phyloP scores from a whole-genome alignment of 2,329 filamentous ascomycete species.

The Verticillium longisporum region DNA sequence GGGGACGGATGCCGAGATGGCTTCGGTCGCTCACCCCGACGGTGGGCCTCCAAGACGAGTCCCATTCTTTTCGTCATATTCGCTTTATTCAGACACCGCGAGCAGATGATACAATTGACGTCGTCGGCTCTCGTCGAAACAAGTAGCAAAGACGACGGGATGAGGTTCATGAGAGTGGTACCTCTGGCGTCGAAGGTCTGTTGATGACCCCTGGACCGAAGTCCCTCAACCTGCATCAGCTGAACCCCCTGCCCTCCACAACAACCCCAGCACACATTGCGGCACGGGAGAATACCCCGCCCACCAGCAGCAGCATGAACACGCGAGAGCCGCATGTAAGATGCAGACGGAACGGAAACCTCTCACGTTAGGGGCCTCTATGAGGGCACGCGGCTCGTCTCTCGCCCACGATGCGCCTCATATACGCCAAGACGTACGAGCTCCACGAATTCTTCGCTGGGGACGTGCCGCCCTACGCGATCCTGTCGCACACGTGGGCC shows the following conservation, averaged over 20 bases:
- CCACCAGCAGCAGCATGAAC: background rate
- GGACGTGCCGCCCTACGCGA: slow-evolving; percentile 11
- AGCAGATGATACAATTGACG: too few relatives aligned
- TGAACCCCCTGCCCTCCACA: too few relatives aligned
- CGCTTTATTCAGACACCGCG: background rate
- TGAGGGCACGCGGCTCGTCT: background rate
- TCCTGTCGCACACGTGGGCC: slow-evolving; percentile 13
- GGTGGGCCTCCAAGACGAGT: background rate
- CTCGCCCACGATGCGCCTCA: slow-evolving; percentile 17
- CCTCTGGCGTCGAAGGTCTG: too few relatives aligned
- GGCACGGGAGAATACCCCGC: background rate
- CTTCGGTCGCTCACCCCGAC: background rate
- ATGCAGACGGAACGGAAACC: too few relatives aligned
- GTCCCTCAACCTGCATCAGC: background rate
- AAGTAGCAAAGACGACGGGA: too few relatives aligned
- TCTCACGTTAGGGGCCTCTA: background rate
- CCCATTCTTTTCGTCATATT: background rate
- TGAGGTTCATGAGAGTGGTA: too few relatives aligned
- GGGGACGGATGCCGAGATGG: background rate
- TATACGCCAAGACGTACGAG: slow-evolving; percentile 13
- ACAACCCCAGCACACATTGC: background rate
- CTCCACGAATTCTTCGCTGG: slow-evolving; percentile 14
- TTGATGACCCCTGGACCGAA: background rate
- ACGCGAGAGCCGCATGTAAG: too few relatives aligned
- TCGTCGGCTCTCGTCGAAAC: too few relatives aligned